Evolutionary conservation across 805 yeast genomes (phyloP).

Genomic region (Teunomyces aglyptinius): DNA sequence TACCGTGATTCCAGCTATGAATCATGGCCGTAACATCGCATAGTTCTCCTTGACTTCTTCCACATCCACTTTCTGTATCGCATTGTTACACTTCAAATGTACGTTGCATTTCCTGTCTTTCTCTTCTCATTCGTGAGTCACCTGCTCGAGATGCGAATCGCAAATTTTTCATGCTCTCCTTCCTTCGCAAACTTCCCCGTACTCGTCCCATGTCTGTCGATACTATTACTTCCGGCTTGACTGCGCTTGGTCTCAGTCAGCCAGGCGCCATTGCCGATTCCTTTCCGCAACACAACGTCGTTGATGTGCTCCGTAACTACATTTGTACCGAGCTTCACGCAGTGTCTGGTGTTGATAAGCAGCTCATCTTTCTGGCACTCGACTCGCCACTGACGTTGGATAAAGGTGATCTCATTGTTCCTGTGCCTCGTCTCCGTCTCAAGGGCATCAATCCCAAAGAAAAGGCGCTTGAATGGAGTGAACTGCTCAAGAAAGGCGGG

Average conservation of each 20-base stretch:
- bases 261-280: constrained; percentile 53
- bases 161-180: constrained; percentile 5
- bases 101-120: too few species aligned
- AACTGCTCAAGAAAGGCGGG: constrained; percentile 68
- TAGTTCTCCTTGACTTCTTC: too few species aligned
- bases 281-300: constrained; percentile 73
- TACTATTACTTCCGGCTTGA: constrained; percentile 33
- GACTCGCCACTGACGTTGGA: constrained; percentile 85
- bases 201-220: constrained; percentile 16
- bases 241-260: constrained; percentile 33
- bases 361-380: constrained; percentile 74
- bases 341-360: constrained; percentile 68
- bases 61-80: too few species aligned
- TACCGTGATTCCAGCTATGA: too few species aligned
- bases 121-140: neutral
- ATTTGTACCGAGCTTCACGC: constrained; percentile 74
- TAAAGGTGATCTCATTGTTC: constrained; percentile 89
- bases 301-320: constrained; percentile 87
- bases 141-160: neutral
- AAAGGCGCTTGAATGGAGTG: constrained; percentile 71
- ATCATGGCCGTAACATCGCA: too few species aligned
- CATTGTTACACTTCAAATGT: too few species aligned
- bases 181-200: constrained; percentile 5
- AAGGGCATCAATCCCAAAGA: constrained; percentile 81
- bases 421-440: constrained; percentile 81